Evolutionary conservation across 768 basidiomycete species (phyloP).

Genomic region (Clitopilus hobsonii): DNA sequence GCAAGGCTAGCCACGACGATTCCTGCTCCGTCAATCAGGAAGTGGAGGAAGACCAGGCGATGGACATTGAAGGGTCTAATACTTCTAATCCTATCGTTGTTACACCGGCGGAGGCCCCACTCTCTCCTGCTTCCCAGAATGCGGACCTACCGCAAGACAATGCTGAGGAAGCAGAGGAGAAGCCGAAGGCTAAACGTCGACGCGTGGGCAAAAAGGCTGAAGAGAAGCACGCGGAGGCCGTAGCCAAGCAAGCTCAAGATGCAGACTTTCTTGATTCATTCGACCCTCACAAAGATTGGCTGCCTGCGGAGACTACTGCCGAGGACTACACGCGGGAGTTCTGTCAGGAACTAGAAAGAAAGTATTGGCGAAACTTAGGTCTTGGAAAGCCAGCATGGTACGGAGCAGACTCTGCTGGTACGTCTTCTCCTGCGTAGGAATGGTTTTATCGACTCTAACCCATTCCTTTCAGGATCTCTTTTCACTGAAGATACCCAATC

Average conservation of each 20-base stretch:
- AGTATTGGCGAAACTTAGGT: constrained; percentile 90
- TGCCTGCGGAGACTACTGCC: constrained; percentile 67
- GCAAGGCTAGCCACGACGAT: constrained; percentile 39
- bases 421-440: constrained; percentile 16
- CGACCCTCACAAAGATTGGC: constrained; percentile 71
- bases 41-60: constrained; percentile 29
- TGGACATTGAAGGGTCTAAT: constrained; percentile 16
- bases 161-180: constrained; percentile 14
- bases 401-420: constrained; percentile 92
- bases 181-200: constrained; percentile 28
- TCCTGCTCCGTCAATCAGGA: constrained; percentile 44
- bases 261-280: constrained; percentile 64
- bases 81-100: constrained; percentile 14
- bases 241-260: constrained; percentile 41
- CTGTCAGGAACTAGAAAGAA: constrained; percentile 81
- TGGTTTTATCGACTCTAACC: constrained; percentile 4
- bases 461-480: constrained; percentile 44
- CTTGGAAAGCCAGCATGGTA: constrained; percentile 94
- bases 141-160: constrained; percentile 9
- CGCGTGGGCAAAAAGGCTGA: constrained; percentile 38
- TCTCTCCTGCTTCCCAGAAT: constrained; percentile 21
- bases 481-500: constrained; percentile 71
- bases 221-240: constrained; percentile 45
- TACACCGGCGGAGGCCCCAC: constrained; percentile 31
- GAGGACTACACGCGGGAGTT: constrained; percentile 86